Base-by-base conservation (phyloP, 164 flowering plant species). In the Tetracentron sinense region DNA sequence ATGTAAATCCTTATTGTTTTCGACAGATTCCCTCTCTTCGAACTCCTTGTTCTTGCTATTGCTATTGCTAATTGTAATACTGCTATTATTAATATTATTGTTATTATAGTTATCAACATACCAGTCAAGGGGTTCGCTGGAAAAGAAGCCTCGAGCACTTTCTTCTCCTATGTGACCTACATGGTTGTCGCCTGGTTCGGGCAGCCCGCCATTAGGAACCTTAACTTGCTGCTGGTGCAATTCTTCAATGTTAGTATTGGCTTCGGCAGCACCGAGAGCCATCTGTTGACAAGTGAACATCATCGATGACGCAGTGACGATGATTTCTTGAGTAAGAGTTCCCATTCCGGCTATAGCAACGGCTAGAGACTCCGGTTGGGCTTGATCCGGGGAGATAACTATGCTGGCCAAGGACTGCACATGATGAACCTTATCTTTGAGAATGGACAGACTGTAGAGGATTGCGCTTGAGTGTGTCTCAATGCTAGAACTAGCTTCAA, bases 261-360 rank as follows among this genome's bases (percentile, higher is more conserved):
- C 51, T 57, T 63, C 21, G 27, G 47, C 8, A 12, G 72, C 1
- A 6, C 35, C 67, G 19, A 60, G 60, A 28, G 74, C 64, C 63
- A 88, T 62, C 38, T 85, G 87, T 58, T 85, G 96, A 66, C 84
- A 85, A 23, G 77, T 73, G 75, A 78, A 70, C 85, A 87, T 70
- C 84, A 90, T 68, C 0, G 92, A 84, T 7, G 96, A 84, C 0
- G 96, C 87, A 1, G 87, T 73, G 0, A 70, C 70, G 4, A 84
- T 74, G 11, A 87, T 75, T 30, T 85, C 93, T 75, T 87, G 88
- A 54, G 87, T 70, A 19, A 78, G 57, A 7, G 78, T 72, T 23
- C 72, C 66, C 67, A 85, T 71, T 62, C 71, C 74, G 4, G 81
- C 77, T 15, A 81, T 25, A 50, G 75, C 76, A n/a, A 78, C 60